These are phyloP conservation scores for Ustulina deusta DNA, from an alignment of 2,329 filamentous ascomycete genomes.

Conservation along the genomic window DNA sequence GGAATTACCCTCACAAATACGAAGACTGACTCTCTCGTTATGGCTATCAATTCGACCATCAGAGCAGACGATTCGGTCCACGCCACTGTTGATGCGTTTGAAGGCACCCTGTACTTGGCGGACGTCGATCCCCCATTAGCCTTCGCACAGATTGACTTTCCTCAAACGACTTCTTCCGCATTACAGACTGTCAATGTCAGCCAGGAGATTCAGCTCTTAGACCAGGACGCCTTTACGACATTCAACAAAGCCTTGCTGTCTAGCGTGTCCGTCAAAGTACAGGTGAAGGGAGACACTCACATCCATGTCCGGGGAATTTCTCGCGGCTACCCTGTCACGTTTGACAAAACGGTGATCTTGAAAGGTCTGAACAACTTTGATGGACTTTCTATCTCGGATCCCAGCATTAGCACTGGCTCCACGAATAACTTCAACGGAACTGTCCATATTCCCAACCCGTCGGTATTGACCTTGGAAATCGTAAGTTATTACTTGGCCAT, in stretches of 20 bases:
- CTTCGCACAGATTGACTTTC: constrained; percentile 65
- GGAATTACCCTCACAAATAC: constrained; percentile 63
- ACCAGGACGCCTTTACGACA: constrained; percentile 62
- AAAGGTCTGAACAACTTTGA: constrained; percentile 67
- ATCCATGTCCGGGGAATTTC: constrained; percentile 64
- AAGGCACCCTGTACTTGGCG: constrained; percentile 67
- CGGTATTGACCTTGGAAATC: constrained; percentile 72
- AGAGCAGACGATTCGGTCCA: constrained; percentile 63
- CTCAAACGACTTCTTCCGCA: constrained; percentile 62
- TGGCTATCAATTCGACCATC: constrained; percentile 69
- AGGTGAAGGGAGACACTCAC: constrained; percentile 64
- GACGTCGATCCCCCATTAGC: constrained; percentile 60
- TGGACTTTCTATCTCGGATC: constrained; percentile 65
- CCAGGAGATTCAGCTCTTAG: constrained; percentile 60
- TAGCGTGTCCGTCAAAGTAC: constrained; percentile 63
- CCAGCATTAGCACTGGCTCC: constrained; percentile 59
- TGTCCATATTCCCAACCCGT: constrained; percentile 72
- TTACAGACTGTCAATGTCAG: constrained; percentile 64
- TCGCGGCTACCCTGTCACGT: constrained; percentile 62
- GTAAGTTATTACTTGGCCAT: constrained; percentile 55
- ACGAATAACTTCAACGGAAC: constrained; percentile 71
- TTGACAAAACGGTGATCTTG: constrained; percentile 67
- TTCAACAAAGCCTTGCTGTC: constrained; percentile 68
- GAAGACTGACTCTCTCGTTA: constrained; percentile 58
- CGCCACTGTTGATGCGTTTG: constrained; percentile 64